Evolutionary conservation across 2,329 filamentous ascomycete species (phyloP), one percentile per base, ranked within the genome.

Genomic region (Aaosphaeria arxii): DNA sequence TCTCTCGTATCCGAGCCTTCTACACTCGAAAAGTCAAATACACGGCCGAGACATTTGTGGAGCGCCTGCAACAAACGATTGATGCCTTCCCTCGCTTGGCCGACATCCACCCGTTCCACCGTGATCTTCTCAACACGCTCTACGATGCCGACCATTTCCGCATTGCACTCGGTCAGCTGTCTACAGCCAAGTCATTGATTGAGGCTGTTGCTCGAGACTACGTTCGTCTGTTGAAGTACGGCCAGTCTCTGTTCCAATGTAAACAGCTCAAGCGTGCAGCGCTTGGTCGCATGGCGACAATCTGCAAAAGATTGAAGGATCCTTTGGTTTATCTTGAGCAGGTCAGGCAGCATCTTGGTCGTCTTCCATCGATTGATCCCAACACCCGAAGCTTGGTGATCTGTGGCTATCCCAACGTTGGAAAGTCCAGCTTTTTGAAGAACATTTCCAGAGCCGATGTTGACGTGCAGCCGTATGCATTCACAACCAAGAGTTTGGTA

Each of bases 401-500:
- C 61, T 96, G 92, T 72, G 94, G 94, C 46, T 97, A 97, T 71
- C 94, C 94, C 61, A 99, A 99, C 64, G 66, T 69, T n/a, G 66
- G 94, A 73, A 99, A 99, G 78, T 95, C 89, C 47, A 95, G 89
- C 59, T 99, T 99, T 78, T 75, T 99, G 67, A 87, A 87, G 74
- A 94, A 87, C 67, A 87, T 97, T 64, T 95, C 91, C 43, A 83
- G 91, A 59, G 94, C 94, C 56, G 94, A 99, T 76, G 92, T 96
- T 48, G 92, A 96, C 67, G 89, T 96, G 32, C 91, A 97, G 76
- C 92, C 94, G 17, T 99, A 97, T 70, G 95, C 94, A 46, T 99
- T 99, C 80, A 96, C 94, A 33, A 99, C 94, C 46, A 97, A 97
- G 81, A 91, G 86, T 61, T 79, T 99, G 63, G 99, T 96, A 95